Percentiles rank a stretch among this genome's conserved stretches.
These are phyloP conservation scores for Vicia villosa DNA, from an alignment of 306 rosid genomes.

Conservation along the genomic window DNA sequence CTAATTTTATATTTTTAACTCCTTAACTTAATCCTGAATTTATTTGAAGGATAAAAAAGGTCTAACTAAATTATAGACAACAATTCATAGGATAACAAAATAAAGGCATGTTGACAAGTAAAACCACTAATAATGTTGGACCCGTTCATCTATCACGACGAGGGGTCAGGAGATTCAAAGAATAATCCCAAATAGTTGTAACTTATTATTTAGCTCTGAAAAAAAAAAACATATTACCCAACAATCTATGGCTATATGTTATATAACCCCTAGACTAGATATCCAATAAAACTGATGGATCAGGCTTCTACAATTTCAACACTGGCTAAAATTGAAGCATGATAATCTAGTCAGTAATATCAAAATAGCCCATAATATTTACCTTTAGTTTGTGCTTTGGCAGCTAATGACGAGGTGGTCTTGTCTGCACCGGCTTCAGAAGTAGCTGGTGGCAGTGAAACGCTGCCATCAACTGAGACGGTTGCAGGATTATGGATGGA, in stretches of 20 bases:
- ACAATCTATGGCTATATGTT: conserved; percentile 3
- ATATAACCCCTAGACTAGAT: not conserved
- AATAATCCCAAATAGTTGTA: conserved; percentile 30
- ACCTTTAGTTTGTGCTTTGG: conserved; percentile 87
- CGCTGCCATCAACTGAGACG: conserved; percentile 46
- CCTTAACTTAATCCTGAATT: no score
- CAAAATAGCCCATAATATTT: conserved; percentile 22
- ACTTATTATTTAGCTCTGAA: not conserved
- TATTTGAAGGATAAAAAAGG: not conserved
- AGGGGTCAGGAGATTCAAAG: conserved; percentile 4
- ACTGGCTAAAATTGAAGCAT: conserved; percentile 26
- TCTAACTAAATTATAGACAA: not conserved
- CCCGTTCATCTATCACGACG: not conserved
- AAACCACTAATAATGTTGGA: not conserved
- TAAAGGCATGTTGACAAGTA: conserved; percentile 19
- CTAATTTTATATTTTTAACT: no score
- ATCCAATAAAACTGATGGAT: conserved; percentile 8
- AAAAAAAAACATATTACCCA: not conserved
- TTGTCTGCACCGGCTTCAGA: conserved; percentile 42
- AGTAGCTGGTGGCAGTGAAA: conserved; percentile 42
- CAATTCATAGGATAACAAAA: conserved; percentile 5
- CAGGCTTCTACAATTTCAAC: conserved; percentile 6
- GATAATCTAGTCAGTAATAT: conserved; percentile 20
- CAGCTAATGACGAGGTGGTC: conserved; percentile 49
- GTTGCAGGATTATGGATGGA: conserved; percentile 54